Evolutionary conservation across 2,329 filamentous ascomycete species (phyloP).

Genomic region (Chlorencoelia australis): DNA sequence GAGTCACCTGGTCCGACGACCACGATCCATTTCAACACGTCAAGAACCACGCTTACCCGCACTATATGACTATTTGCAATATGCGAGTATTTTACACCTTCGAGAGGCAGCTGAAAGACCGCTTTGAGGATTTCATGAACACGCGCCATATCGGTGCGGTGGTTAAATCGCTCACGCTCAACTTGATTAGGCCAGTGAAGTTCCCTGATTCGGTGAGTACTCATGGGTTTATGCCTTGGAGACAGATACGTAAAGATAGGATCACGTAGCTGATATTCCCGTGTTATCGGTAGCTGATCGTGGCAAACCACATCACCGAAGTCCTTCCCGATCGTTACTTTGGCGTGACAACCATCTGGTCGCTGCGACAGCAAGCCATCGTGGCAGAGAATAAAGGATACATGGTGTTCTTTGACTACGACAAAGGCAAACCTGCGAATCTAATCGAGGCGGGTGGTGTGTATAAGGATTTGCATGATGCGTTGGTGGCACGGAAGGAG

Average conservation of each 20-base stretch:
- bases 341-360: not conserved
- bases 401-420: not conserved
- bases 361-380: not conserved
- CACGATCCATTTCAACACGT: conserved; percentile 4
- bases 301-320: not conserved
- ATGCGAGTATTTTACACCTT: conserved; percentile 1
- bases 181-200: not conserved
- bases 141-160: not conserved
- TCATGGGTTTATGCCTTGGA: not conserved
- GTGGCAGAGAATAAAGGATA: not conserved
- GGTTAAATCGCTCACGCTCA: not conserved
- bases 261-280: not conserved
- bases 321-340: not conserved
- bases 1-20: conserved; percentile 4
- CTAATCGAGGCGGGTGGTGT: not conserved
- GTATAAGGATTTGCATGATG: not conserved
- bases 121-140: not conserved
- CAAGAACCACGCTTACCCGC: conserved; percentile 1
- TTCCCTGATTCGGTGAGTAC: not conserved
- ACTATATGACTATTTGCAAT: conserved; percentile 1
- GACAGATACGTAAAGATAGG: not conserved
- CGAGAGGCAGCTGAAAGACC: not conserved
- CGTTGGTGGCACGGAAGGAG: not conserved
- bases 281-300: not conserved
- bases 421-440: not conserved